Evolutionary conservation across 441 rosid genomes (phyloP).

Genomic region (Arabidopsis hybrid): DNA sequence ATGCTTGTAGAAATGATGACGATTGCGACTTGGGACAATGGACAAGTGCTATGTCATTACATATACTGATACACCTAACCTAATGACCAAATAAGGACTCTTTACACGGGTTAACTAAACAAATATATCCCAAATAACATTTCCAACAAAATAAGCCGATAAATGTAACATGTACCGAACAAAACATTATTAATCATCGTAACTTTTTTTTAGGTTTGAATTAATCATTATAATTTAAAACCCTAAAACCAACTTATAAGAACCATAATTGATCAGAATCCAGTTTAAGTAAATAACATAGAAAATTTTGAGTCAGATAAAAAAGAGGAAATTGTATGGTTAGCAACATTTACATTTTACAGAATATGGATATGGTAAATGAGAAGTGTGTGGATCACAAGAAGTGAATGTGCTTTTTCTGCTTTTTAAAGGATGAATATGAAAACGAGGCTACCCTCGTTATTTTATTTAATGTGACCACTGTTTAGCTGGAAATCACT

Average conservation of each 20-base stretch:
- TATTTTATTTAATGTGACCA: slow-evolving; percentile 31
- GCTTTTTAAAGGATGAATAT: neutral
- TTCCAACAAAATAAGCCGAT: neutral
- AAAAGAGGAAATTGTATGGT: neutral
- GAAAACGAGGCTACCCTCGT: slow-evolving; percentile 25
- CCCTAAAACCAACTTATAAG: neutral
- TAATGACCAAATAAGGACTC: slow-evolving; percentile 10
- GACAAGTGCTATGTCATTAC: neutral
- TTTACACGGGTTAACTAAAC: neutral
- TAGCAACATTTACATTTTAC: neutral
- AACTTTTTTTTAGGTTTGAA: too few species aligned
- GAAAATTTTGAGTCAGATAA: neutral
- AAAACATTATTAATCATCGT: neutral
- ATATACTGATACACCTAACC: neutral
- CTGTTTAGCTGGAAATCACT: slow-evolving; percentile 44
- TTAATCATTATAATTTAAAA: neutral
- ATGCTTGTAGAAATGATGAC: slow-evolving; percentile 2
- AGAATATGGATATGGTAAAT: slow-evolving; percentile 5
- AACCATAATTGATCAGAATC: neutral
- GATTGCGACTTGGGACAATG: slow-evolving; percentile 9
- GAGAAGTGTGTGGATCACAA: slow-evolving; percentile 26
- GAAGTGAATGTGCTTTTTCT: slow-evolving; percentile 27
- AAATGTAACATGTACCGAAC: neutral
- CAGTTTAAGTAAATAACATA: neutral
- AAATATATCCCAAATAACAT: neutral